Base-by-base conservation (phyloP, 2,329 filamentous ascomycete species). In the Colletotrichum tropicale region DNA sequence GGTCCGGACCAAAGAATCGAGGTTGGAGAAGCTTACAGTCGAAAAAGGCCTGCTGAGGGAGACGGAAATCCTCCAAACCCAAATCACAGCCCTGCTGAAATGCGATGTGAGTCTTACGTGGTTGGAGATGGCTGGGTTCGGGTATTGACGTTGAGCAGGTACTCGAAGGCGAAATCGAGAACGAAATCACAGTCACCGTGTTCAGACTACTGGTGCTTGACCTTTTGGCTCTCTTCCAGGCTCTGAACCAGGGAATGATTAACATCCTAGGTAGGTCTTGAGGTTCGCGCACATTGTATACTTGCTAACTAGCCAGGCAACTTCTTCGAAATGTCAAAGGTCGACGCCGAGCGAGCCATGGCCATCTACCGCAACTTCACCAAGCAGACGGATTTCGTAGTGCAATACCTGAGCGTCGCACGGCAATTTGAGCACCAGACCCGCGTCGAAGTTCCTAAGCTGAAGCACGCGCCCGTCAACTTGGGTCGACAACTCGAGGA, bases 291-390 rank as follows among this genome's bases (percentile, higher is more conserved):
- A 71, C 72, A 48, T 38, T 55, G 30, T 60, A 16, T 8, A 58
- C 43, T 26, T 24, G 21, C 64, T 71, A 32, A 78, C 76, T 70
- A 43, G 28, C 36, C 77, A 98, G 96, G 97, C 80, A 95, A 98
- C 85, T 99, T 98, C 85, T 99, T 99, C 81, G 97, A 99, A 86
- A 96, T 99, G 94, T 98, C 97, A 66, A 95, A 95, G 81, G 90
- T 95, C 30, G 97, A 99, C 85, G 98, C 97, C 75, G 95, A 98
- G 84, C 92, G 96, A 77, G 96, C 97, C 73, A 92, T 99, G 86
- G 91, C 93, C 76, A 96, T 99, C 77, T 99, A 99, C 86, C 95
- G 96, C 82, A 94, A 90, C 18, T 99, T 99, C 81, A 95, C 95
- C 18, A 94, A 92, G 80, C 96, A 98, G 84, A 99, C 97, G 8